Evolutionary conservation across 2,329 filamentous ascomycete genomes (phyloP).

Genomic region (Sphaerostilbella broomeana): DNA sequence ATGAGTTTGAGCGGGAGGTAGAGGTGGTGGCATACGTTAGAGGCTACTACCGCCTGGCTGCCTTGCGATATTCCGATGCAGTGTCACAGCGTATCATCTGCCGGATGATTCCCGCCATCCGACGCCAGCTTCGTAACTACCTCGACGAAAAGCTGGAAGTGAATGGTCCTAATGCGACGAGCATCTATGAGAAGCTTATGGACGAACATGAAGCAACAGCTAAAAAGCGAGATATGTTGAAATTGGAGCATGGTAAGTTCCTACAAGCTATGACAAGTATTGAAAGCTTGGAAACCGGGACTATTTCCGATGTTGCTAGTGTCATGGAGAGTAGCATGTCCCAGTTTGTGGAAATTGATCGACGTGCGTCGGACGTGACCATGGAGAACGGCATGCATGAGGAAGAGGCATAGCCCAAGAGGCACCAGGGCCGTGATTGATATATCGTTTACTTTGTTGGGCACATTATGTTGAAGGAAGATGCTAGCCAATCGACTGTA

Average conservation of each 20-base stretch:
- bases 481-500: too few species aligned
- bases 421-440: too few species aligned
- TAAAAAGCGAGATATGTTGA: constrained; percentile 33
- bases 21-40: constrained; percentile 55
- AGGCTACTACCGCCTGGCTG: constrained; percentile 64
- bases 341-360: neutral
- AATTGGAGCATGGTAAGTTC: constrained; percentile 40
- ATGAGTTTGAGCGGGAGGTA: constrained; percentile 55
- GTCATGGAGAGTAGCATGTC: neutral
- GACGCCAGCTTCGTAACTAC: constrained; percentile 33
- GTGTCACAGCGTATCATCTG: constrained; percentile 42
- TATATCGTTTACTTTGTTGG: too few species aligned
- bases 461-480: too few species aligned
- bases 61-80: constrained; percentile 56
- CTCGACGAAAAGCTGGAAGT: constrained; percentile 40
- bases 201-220: constrained; percentile 42
- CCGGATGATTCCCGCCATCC: constrained; percentile 41
- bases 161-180: constrained; percentile 21
- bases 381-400: constrained; percentile 6
- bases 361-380: constrained; percentile 10
- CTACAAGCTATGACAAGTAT: constrained; percentile 41
- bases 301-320: constrained; percentile 9
- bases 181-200: constrained; percentile 39
- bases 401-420: constrained; percentile 5
- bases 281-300: constrained; percentile 34